Evolutionary conservation across 257 asterid genomes (phyloP).

Genomic region (Scutellaria barbata): DNA sequence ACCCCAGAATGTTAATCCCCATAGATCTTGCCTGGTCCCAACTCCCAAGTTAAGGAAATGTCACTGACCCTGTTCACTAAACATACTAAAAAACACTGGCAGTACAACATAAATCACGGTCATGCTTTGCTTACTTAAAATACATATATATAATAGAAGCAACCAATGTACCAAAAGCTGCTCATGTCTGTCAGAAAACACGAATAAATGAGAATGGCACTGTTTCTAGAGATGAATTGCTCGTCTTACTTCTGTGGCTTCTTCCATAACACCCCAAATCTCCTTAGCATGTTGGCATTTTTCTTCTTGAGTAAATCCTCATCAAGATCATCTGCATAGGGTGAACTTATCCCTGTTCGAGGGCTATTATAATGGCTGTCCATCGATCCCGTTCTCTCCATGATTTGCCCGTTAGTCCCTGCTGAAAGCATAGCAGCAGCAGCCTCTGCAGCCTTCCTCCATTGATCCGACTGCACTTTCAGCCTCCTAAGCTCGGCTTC

Average conservation of each 20-base stretch:
- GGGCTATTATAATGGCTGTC: constrained; percentile 66
- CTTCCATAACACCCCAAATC: constrained; percentile 86
- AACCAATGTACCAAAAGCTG: not conserved
- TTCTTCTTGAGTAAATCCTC: constrained; percentile 80
- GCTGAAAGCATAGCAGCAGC: constrained; percentile 87
- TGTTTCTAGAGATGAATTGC: not conserved
- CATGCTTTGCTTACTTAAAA: constrained; percentile 1
- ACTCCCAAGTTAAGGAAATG: not conserved
- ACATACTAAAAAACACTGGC: not conserved
- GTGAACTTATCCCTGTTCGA: constrained; percentile 52
- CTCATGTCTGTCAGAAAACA: not conserved
- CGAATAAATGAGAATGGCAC: not conserved
- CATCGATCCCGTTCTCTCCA: constrained; percentile 84
- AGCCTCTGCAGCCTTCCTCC: constrained; percentile 99
- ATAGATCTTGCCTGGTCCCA: not conserved
- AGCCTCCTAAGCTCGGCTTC: constrained; percentile 78
- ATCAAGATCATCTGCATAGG: constrained; percentile 69
- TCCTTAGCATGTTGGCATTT: constrained; percentile 74
- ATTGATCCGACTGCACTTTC: constrained; percentile 91
- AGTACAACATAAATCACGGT: constrained; percentile 1
- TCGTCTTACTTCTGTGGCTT: constrained; percentile 65
- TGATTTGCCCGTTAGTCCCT: constrained; percentile 66
- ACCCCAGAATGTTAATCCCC: not conserved
- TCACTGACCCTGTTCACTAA: not conserved
- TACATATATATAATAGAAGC: constrained; percentile 2